These are phyloP conservation scores for Dryas drummondii DNA, from an alignment of 306 rosid genomes.

Conservation along the genomic window DNA sequence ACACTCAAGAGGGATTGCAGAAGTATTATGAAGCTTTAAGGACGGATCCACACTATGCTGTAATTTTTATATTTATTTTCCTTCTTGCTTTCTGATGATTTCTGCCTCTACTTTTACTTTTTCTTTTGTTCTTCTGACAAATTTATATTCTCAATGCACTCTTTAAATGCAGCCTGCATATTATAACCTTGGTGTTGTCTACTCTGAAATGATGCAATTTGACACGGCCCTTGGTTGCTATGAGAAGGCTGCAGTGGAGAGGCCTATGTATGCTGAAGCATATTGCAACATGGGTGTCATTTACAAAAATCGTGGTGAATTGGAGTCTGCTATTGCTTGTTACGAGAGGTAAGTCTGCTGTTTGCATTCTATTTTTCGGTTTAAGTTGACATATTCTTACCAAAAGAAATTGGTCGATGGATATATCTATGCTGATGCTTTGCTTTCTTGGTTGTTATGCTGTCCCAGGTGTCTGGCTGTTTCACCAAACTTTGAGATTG, in stretches of 20 bases:
- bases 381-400: constrained; percentile 1
- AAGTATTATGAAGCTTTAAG: constrained; percentile 95
- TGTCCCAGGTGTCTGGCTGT: constrained; percentile 88
- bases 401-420: background rate
- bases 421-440: constrained; percentile 10
- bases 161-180: constrained; percentile 81
- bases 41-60: constrained; percentile 93
- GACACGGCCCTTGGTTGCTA: constrained; percentile 90
- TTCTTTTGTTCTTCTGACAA: constrained; percentile 11
- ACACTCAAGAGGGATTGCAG: constrained; percentile 95
- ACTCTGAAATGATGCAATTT: constrained; percentile 98
- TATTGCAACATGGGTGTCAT: constrained; percentile 99
- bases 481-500: constrained; percentile 98
- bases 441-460: constrained; percentile 25
- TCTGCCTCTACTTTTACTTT: constrained; percentile 9
- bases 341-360: constrained; percentile 76
- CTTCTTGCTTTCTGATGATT: constrained; percentile 18
- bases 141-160: constrained; percentile 16
- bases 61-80: constrained; percentile 37
- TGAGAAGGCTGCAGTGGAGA: constrained; percentile 95
- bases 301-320: constrained; percentile 89
- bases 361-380: constrained; percentile 7
- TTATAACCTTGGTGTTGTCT: constrained; percentile 97
- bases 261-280: constrained; percentile 99
- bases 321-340: constrained; percentile 96